These are phyloP conservation scores for Hura crepitans DNA, from an alignment of 441 rosid genomes.

Conservation along the genomic window DNA sequence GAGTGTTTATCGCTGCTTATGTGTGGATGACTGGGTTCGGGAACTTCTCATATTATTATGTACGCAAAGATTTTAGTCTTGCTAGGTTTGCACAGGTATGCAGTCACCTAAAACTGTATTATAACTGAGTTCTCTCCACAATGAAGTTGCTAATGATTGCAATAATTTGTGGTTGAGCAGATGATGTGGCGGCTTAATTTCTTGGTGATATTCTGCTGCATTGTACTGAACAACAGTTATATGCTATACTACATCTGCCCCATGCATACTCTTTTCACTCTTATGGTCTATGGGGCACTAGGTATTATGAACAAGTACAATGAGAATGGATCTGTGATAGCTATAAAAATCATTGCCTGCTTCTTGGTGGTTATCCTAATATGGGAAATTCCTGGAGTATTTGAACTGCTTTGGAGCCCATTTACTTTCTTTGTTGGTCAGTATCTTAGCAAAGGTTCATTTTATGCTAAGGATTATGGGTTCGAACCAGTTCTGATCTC, in stretches of 20 bases:
- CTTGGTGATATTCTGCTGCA: conserved; percentile 76
- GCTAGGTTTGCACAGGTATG: conserved; percentile 87
- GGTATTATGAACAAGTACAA: conserved; percentile 83
- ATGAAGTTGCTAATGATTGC: conserved; percentile 25
- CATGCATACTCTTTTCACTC: conserved; percentile 97
- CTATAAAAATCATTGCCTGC: conserved; percentile 67
- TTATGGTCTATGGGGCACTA: conserved; percentile 97
- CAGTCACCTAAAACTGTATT: conserved; percentile 11
- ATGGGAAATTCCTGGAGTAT: conserved; percentile 98
- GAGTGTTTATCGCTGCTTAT: conserved; percentile 93
- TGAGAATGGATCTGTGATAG: conserved; percentile 76
- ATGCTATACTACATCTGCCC: conserved; percentile 97
- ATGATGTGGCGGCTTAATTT: conserved; percentile 99
- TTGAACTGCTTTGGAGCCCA: conserved; percentile 88
- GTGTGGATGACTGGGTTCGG: conserved; percentile 99
- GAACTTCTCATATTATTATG: conserved; percentile 94
- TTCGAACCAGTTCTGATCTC: conserved; percentile 7
- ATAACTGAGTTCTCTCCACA: conserved; percentile 10
- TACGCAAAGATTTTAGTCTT: conserved; percentile 90
- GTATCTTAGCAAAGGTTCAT: conserved; percentile 29
- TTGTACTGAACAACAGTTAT: conserved; percentile 88
- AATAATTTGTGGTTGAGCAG: conserved; percentile 42
- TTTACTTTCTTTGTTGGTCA: conserved; percentile 72
- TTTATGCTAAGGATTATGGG: conserved; percentile 15
- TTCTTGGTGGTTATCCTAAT: conserved; percentile 79